Evolutionary conservation across 2,329 filamentous ascomycete species (phyloP).

Genomic region (Emmonsiellopsis sp.): DNA sequence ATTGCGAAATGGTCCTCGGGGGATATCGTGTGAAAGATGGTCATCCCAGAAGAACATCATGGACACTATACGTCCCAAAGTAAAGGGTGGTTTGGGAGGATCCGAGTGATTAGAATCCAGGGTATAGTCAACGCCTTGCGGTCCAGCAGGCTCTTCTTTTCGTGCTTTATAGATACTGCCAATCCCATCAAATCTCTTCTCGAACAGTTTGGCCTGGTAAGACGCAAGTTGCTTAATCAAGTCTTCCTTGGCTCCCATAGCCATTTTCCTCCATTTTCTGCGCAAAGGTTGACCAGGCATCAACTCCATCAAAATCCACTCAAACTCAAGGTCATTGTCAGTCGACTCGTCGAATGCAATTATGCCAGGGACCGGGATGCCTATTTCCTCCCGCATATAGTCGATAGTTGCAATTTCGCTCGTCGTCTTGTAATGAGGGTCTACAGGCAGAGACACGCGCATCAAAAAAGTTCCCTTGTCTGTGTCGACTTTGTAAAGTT

Average conservation of each 20-base stretch:
- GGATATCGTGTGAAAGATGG: conserved; percentile 24
- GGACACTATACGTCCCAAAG: conserved; percentile 23
- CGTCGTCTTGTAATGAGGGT: conserved; percentile 14
- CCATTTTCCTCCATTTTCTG: conserved; percentile 22
- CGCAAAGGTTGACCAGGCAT: conserved; percentile 5
- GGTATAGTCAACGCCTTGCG: background rate
- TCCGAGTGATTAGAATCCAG: background rate
- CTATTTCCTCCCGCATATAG: conserved; percentile 12
- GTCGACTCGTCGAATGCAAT: conserved; percentile 7
- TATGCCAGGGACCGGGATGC: conserved; percentile 15
- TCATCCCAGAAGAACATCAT: conserved; percentile 26
- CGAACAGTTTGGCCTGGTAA: conserved; percentile 22
- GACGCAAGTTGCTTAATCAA: conserved; percentile 24
- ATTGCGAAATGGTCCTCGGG: conserved; percentile 21
- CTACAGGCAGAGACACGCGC: conserved; percentile 15
- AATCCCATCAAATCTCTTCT: conserved; percentile 15
- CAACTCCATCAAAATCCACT: conserved; percentile 21
- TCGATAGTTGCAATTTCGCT: conserved; percentile 18
- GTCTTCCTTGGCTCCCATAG: conserved; percentile 23
- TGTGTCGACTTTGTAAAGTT: conserved; percentile 8
- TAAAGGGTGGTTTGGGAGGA: background rate
- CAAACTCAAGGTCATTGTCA: conserved; percentile 15
- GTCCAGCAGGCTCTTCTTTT: background rate
- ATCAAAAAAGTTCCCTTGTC: conserved; percentile 15
- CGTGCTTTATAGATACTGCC: conserved; percentile 20